These are phyloP conservation scores for Plasmodium vivax DNA, from an alignment of 169 alveolate species.

Conservation along the genomic window DNA sequence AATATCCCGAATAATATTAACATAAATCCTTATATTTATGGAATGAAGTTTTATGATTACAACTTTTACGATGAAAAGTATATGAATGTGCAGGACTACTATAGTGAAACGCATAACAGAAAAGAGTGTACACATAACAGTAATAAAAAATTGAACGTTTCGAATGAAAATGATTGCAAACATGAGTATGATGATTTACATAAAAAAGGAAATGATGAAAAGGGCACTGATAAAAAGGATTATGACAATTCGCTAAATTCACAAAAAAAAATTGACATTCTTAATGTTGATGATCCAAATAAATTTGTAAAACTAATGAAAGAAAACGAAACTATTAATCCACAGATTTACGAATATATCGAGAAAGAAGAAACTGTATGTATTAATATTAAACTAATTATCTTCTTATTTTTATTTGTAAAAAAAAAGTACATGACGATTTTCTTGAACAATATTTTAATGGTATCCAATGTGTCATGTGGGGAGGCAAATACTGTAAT, in stretches of 20 bases:
- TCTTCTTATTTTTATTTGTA: slow-evolving; percentile 54
- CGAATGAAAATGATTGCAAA: slow-evolving; percentile 26
- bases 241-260: slow-evolving; percentile 3
- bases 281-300: slow-evolving; percentile 56
- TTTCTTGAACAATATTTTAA: slow-evolving; percentile 60
- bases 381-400: slow-evolving; percentile 53
- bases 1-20: slow-evolving; percentile 62
- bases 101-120: slow-evolving; percentile 11
- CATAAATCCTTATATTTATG: slow-evolving; percentile 60
- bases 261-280: slow-evolving; percentile 29
- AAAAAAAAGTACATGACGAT: slow-evolving; percentile 67
- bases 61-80: slow-evolving; percentile 63
- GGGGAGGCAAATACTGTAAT: slow-evolving; percentile 71
- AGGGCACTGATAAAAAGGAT: slow-evolving; percentile 6
- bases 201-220: slow-evolving; percentile 10
- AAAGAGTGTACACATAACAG: slow-evolving; percentile 2
- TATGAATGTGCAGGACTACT: slow-evolving; percentile 46
- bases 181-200: neutral
- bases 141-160: slow-evolving; percentile 15
- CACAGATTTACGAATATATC: slow-evolving; percentile 67
- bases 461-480: slow-evolving; percentile 67
- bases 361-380: slow-evolving; percentile 73
- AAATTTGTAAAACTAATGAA: slow-evolving; percentile 61
- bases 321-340: slow-evolving; percentile 57
- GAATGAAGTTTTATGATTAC: slow-evolving; percentile 74